phyloP scores from a whole-genome alignment of 2,329 filamentous ascomycete genomes.

The Penicillium thymicola region DNA sequence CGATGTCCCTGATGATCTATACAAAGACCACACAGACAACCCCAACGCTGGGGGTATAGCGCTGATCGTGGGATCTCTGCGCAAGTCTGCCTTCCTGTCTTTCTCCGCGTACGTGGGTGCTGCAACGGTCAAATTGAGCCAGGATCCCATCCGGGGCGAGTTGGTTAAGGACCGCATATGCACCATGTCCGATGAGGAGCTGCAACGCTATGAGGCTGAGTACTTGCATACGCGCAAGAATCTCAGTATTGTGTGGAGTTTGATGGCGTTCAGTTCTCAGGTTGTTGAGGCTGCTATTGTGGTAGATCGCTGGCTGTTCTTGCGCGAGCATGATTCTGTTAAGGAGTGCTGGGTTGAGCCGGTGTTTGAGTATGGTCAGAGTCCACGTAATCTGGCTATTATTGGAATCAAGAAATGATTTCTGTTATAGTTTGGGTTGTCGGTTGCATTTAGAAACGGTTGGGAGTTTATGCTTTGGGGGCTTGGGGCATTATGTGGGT shows the following conservation, averaged over 20 bases:
- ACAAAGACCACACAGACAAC: conserved; percentile 19
- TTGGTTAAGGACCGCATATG: conserved; percentile 65
- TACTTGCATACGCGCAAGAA: conserved; percentile 72
- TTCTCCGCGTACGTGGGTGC: conserved; percentile 77
- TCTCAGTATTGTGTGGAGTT: conserved; percentile 80
- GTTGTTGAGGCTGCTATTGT: conserved; percentile 89
- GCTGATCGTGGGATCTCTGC: conserved; percentile 80
- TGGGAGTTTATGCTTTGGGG: neutral
- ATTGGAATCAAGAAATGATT: conserved; percentile 74
- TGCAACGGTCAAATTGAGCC: conserved; percentile 69
- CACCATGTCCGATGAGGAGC: conserved; percentile 69
- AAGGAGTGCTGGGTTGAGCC: conserved; percentile 83
- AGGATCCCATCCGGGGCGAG: conserved; percentile 58
- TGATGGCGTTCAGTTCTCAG: conserved; percentile 93
- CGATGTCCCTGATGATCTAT: conserved; percentile 27
- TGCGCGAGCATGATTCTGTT: conserved; percentile 74
- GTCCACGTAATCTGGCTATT: conserved; percentile 87
- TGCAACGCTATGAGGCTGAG: conserved; percentile 64
- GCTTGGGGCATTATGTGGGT: neutral
- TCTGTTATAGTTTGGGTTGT: too few relatives aligned
- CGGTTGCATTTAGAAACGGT: neutral
- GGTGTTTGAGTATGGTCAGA: conserved; percentile 83
- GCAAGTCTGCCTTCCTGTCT: conserved; percentile 73
- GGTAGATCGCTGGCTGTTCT: conserved; percentile 81
- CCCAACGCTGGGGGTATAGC: conserved; percentile 54